Conservation (phyloP, 352 stramenopile genomes). For the Phytophthora pisi region DNA sequence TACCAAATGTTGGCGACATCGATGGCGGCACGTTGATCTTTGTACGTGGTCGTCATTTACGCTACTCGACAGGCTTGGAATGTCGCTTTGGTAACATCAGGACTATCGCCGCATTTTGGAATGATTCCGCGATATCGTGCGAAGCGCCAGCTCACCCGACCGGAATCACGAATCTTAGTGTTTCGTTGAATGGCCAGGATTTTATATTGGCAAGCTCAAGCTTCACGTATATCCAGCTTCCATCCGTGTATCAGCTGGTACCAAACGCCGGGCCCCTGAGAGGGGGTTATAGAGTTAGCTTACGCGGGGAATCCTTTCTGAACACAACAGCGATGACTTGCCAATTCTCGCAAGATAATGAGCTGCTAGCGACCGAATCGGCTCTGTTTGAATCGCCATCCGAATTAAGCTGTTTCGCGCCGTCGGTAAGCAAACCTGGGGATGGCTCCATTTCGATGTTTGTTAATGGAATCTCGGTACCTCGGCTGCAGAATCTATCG, state of each 20-base stretch:
- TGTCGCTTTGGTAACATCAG: slow-evolving; percentile 61
- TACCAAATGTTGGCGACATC: slow-evolving; percentile 46
- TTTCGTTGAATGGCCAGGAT: slow-evolving; percentile 77
- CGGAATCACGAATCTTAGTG: slow-evolving; percentile 38
- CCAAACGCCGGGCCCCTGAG: slow-evolving; percentile 39
- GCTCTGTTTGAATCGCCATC: slow-evolving; percentile 31
- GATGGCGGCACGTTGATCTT: slow-evolving; percentile 64
- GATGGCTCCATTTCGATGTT: slow-evolving; percentile 31
- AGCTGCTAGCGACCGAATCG: not conserved
- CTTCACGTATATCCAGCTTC: slow-evolving; percentile 60
- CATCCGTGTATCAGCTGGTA: slow-evolving; percentile 50
- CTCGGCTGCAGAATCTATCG: slow-evolving; percentile 21
- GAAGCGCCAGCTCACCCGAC: slow-evolving; percentile 47
- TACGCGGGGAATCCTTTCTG: slow-evolving; percentile 39
- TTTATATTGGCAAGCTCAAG: slow-evolving; percentile 35
- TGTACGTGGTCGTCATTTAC: slow-evolving; percentile 70
- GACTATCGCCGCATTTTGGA: slow-evolving; percentile 62
- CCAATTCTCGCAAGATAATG: slow-evolving; percentile 31
- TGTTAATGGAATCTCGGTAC: slow-evolving; percentile 31
- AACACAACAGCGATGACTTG: slow-evolving; percentile 34
- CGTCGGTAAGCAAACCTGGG: slow-evolving; percentile 20
- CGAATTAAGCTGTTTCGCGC: slow-evolving; percentile 29
- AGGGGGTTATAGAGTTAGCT: slow-evolving; percentile 40
- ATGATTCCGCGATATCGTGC: slow-evolving; percentile 62
- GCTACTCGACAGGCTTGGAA: slow-evolving; percentile 46